Percentiles rank a stretch among this genome's conserved stretches.
Conservation (phyloP, 805 yeast species). For the Zygosaccharomyces pseudorouxii region DNA sequence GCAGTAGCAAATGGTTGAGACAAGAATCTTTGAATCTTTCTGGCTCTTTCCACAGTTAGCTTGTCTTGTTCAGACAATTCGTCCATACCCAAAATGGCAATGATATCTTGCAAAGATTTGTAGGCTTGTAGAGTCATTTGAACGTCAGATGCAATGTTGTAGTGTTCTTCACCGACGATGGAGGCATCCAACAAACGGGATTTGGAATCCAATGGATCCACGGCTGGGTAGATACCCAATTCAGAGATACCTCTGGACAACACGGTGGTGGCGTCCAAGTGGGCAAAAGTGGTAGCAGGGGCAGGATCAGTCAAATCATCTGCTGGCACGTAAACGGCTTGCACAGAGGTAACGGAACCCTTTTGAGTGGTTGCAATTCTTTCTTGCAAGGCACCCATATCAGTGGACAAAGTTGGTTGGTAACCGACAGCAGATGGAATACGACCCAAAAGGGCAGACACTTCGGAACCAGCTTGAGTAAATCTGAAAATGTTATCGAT, state of each 20-base stretch:
- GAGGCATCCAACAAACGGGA: constrained; percentile 96
- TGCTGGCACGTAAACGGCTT: constrained; percentile 99
- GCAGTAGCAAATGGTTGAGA: constrained; percentile 99
- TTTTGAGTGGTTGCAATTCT: constrained; percentile 99
- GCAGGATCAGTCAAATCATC: constrained; percentile 99
- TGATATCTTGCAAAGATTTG: constrained; percentile 99
- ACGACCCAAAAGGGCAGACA: constrained; percentile 99
- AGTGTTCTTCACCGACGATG: constrained; percentile 98
- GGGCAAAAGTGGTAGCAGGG: constrained; percentile 99
- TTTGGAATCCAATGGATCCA: constrained; percentile 99
- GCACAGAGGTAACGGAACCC: constrained; percentile 99
- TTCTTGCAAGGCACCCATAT: constrained; percentile 99
- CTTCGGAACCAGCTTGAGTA: constrained; percentile 99
- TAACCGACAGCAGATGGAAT: constrained; percentile 99
- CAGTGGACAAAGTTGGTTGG: constrained; percentile 99
- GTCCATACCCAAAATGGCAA: constrained; percentile 99
- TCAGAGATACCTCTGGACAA: constrained; percentile 99
- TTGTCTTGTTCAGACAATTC: constrained; percentile 98
- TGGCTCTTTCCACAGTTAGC: constrained; percentile 99
- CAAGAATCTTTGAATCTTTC: constrained; percentile 99
- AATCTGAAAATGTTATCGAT: constrained; percentile 99
- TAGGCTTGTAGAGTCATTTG: constrained; percentile 99
- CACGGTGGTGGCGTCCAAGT: constrained; percentile 99
- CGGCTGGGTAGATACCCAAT: constrained; percentile 99
- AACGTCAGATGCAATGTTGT: constrained; percentile 87